A percentile compares a stretch with the other conserved stretches of the same genome.
Evolutionary conservation across 306 rosid genomes (phyloP).

Genomic region (Gillenia trifoliata): DNA sequence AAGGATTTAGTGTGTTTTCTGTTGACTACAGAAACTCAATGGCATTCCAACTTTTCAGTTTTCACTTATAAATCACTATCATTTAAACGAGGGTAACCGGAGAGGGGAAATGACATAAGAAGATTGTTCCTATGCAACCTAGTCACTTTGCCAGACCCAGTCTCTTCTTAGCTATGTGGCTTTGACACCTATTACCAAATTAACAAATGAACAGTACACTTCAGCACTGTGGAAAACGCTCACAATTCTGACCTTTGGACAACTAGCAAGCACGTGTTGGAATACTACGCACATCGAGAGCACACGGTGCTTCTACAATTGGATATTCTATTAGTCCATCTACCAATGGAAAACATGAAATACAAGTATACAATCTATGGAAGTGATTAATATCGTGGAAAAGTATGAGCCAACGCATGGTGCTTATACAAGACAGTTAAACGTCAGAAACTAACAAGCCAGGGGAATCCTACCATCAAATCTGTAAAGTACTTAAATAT

Average conservation of each 20-base stretch:
- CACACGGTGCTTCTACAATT: neutral
- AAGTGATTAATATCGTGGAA: too few species aligned
- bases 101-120: neutral
- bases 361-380: too few species aligned
- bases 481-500: neutral
- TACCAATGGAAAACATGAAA: neutral
- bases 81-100: neutral
- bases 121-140: neutral
- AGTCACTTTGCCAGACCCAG: neutral
- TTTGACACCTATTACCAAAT: neutral
- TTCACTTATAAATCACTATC: neutral
- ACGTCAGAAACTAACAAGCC: neutral
- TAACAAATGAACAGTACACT: neutral
- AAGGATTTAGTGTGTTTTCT: neutral
- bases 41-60: neutral
- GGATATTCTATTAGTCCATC: neutral
- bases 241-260: neutral
- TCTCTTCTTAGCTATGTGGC: neutral
- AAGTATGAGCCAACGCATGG: neutral
- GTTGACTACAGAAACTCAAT: neutral
- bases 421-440: neutral
- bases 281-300: neutral
- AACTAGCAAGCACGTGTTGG: neutral
- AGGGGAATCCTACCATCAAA: neutral
- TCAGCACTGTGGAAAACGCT: neutral